These are phyloP conservation scores for Pythium monospermum DNA, from an alignment of 352 stramenopile genomes.

Conservation along the genomic window DNA sequence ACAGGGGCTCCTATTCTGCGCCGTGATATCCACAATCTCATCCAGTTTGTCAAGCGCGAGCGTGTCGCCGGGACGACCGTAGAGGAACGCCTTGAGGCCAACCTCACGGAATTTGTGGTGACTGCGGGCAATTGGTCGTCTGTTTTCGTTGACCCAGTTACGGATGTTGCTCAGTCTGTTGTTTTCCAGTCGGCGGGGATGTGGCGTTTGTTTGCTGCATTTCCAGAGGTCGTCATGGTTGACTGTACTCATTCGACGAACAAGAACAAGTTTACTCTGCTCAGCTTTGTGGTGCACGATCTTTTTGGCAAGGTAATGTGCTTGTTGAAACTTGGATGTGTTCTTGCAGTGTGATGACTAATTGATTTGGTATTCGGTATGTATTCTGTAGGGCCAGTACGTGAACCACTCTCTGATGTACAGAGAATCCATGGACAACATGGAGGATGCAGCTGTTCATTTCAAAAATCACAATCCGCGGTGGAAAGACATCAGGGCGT, in stretches of 20 bases:
- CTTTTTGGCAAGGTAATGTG: slow-evolving; percentile 4
- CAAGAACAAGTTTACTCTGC: not conserved
- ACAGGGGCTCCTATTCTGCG: not conserved
- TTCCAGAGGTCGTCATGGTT: slow-evolving; percentile 2
- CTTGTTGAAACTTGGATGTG: too few relatives aligned
- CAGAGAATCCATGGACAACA: slow-evolving; percentile 11
- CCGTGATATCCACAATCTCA: not conserved
- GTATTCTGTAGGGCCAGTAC: slow-evolving; percentile 3
- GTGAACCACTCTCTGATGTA: slow-evolving; percentile 2
- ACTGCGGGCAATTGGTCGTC: not conserved
- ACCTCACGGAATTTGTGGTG: not conserved
- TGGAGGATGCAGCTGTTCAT: slow-evolving; percentile 8
- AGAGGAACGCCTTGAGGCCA: not conserved
- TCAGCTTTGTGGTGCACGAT: slow-evolving; percentile 4
- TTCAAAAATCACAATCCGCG: not conserved
- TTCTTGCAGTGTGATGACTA: not conserved
- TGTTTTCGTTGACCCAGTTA: not conserved
- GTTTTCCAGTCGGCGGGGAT: not conserved
- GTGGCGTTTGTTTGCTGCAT: not conserved
- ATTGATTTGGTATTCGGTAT: not conserved
- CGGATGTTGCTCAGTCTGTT: not conserved
- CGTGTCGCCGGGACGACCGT: not conserved
- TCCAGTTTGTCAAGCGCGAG: not conserved
- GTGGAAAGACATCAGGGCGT: not conserved
- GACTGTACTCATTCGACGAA: not conserved